Percentiles rank a stretch among this genome's conserved stretches.
These are phyloP conservation scores for Aspergillus novoparasiticus DNA, from an alignment of 2,329 filamentous ascomycete genomes.

Conservation along the genomic window DNA sequence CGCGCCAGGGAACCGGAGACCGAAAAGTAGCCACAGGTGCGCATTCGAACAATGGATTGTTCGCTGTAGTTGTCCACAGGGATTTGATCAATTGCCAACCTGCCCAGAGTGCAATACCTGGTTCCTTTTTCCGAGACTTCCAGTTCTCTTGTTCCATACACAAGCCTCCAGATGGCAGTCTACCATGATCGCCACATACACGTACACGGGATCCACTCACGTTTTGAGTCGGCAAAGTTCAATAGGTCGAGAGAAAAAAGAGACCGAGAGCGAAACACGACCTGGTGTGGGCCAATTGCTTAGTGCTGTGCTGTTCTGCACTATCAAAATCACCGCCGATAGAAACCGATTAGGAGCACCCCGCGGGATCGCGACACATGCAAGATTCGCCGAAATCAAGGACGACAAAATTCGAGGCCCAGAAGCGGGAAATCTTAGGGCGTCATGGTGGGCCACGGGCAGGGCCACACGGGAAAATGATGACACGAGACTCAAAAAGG, in stretches of 20 bases:
- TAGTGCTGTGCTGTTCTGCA: background rate
- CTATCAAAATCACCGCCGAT: slow-evolving; percentile 14
- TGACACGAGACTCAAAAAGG: slow-evolving; percentile 20
- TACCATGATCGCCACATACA: slow-evolving; percentile 12
- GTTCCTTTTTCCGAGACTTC: slow-evolving; percentile 20
- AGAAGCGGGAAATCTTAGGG: slow-evolving; percentile 21
- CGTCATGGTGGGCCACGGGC: slow-evolving; percentile 28
- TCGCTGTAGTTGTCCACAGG: slow-evolving; percentile 28
- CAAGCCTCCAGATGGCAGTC: slow-evolving; percentile 8
- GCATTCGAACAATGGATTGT: slow-evolving; percentile 37
- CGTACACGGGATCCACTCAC: slow-evolving; percentile 14
- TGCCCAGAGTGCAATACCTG: slow-evolving; percentile 13
- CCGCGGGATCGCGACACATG: slow-evolving; percentile 21
- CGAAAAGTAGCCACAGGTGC: slow-evolving; percentile 20
- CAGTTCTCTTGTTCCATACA: slow-evolving; percentile 18
- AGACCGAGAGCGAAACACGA: slow-evolving; percentile 5
- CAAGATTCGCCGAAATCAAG: slow-evolving; percentile 18
- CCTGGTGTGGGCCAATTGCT: background rate
- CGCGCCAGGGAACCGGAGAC: slow-evolving; percentile 17
- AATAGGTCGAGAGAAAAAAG: slow-evolving; percentile 7
- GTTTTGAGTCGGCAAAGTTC: slow-evolving; percentile 2
- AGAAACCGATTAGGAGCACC: slow-evolving; percentile 12
- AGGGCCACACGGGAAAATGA: slow-evolving; percentile 25
- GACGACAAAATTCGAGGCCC: slow-evolving; percentile 16
- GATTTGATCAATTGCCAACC: slow-evolving; percentile 10